Base-by-base conservation (phyloP, 164 flowering plant species). In the Vitis cinerea region DNA sequence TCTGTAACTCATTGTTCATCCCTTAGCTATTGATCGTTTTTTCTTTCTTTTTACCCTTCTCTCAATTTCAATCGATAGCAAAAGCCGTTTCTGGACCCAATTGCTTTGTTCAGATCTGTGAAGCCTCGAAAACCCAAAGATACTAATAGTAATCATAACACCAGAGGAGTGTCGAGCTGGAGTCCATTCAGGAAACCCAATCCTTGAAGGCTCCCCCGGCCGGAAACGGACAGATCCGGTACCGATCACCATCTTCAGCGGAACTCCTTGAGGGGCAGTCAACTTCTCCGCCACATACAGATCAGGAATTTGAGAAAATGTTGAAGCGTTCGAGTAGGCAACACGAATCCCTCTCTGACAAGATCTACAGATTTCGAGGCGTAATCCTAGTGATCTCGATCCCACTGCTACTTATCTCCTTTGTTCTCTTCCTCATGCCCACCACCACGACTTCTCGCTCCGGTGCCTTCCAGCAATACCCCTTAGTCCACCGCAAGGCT, bases 191-290 rank as follows among this genome's bases (percentile, higher is more conserved):
- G 79, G 93, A 86, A 54, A 52, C 78, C n/a, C 87, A 80, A 73
- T 77, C 89, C 73, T 59, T 76, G 74, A 81, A 81, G 75, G 75
- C 81, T 66, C 77, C 69, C 64, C 74, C 50, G n/a, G 51, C 82
- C 61, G 85, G 77, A 56, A 90, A 80, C 93, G 91, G 91, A 13
- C 90, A 90, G 93, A 91, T 93, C 90, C 91, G 98, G n/a, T 93
- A 86, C 85, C 80, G 99, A 70, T 77, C 99, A 3, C 96, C 96
- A 0, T 95, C 98, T 55, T 84, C 94, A 7, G 84, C 93, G 12
- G 99, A 94, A 59, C 87, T 94, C 4, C 68, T 82, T n/a, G 94
- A 89, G 23, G 71, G 75, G 44, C 88, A 86, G 71, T 4, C 72
- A 31, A 57, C 15, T 30, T 49, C 66, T 11, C 63, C 71, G 2